Evolutionary conservation across 1,139 yeast genomes (phyloP).

Genomic region (Debaryomyces sp.): DNA sequence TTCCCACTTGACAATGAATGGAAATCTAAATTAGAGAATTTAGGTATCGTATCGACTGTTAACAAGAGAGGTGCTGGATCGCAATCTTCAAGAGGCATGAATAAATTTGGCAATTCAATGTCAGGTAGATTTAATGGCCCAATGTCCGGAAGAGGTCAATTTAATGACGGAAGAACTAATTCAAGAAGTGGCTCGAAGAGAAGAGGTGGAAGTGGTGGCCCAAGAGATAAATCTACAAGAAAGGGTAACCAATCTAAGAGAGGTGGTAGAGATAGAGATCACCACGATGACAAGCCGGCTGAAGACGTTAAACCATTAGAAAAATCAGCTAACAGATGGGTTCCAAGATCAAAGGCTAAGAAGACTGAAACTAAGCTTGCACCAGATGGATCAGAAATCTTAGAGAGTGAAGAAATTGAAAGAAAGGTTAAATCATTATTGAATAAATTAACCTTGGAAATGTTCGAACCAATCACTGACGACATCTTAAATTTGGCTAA

Average conservation of each 20-base stretch:
- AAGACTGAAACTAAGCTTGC: slow-evolving; percentile 62
- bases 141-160: slow-evolving; percentile 39
- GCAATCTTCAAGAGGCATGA: slow-evolving; percentile 20
- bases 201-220: slow-evolving; percentile 42
- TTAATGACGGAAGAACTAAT: slow-evolving; percentile 55
- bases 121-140: slow-evolving; percentile 41
- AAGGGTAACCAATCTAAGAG: slow-evolving; percentile 49
- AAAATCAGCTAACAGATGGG: slow-evolving; percentile 89
- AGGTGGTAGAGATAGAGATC: slow-evolving; percentile 26
- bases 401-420: slow-evolving; percentile 75
- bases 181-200: slow-evolving; percentile 74
- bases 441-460: slow-evolving; percentile 92
- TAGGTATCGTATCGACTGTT: slow-evolving; percentile 43
- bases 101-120: slow-evolving; percentile 22
- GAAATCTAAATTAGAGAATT: slow-evolving; percentile 56
- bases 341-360: slow-evolving; percentile 72
- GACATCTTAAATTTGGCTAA: slow-evolving; percentile 78
- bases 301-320: slow-evolving; percentile 65
- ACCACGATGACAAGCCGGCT: slow-evolving; percentile 33
- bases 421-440: slow-evolving; percentile 86
- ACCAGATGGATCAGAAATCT: slow-evolving; percentile 71
- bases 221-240: slow-evolving; percentile 60
- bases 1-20: slow-evolving; percentile 69
- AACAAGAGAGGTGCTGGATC: slow-evolving; percentile 28
- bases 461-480: slow-evolving; percentile 79